phyloP scores from a whole-genome alignment of 331 rosid species.

The Quercus lobata region DNA sequence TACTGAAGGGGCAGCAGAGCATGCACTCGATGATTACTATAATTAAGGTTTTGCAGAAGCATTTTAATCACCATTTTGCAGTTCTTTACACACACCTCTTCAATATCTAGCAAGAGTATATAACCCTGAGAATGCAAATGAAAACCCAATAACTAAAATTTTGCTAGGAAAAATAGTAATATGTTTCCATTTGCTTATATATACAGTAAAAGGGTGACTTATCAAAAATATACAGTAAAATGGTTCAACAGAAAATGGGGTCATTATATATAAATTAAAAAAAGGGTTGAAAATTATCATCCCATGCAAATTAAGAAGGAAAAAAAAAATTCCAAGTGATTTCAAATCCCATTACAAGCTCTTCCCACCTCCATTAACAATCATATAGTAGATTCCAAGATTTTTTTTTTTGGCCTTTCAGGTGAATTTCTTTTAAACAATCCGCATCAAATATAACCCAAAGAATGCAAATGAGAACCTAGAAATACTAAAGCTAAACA shows the following conservation, averaged over 20 bases:
- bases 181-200: not conserved
- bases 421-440: too few relatives aligned
- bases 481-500: too few relatives aligned
- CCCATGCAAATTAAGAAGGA: too few relatives aligned
- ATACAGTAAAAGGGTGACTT: not conserved
- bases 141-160: not conserved
- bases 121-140: not conserved
- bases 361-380: too few relatives aligned
- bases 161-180: not conserved
- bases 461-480: too few relatives aligned
- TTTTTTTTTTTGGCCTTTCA: too few relatives aligned
- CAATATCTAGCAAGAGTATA: not conserved
- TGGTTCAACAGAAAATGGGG: not conserved
- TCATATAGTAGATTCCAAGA: too few relatives aligned
- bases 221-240: not conserved
- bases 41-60: not conserved
- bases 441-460: too few relatives aligned
- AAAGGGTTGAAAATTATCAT: too few relatives aligned
- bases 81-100: not conserved
- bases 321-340: too few relatives aligned
- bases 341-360: too few relatives aligned
- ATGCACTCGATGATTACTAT: not conserved
- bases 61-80: conserved; percentile 1
- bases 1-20: conserved; percentile 1
- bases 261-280: not conserved